Conservation (phyloP, 164 flowering plant species). For the Magnolia officinalis region DNA sequence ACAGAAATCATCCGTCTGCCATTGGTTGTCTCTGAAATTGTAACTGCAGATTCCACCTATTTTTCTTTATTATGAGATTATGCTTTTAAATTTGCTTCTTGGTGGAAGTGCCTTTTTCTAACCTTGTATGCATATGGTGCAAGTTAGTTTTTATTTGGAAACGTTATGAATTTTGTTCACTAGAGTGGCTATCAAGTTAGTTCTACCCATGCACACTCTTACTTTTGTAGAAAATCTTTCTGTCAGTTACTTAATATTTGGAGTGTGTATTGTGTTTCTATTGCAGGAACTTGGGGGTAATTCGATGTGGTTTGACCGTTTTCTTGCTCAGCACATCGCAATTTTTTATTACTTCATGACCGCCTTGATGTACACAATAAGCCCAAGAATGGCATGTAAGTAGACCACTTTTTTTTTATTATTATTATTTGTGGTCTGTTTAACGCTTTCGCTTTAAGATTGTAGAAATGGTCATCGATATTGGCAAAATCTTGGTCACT, state of each 20-base stretch:
- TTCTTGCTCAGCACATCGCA: constrained; percentile 93
- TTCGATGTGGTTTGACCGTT: constrained; percentile 91
- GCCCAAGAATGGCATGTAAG: constrained; percentile 99
- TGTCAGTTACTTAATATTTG: constrained; percentile 3
- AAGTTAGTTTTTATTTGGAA: neutral
- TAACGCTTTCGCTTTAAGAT: neutral
- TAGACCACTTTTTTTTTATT: constrained; percentile 4
- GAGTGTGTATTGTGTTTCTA: neutral
- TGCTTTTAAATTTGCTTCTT: neutral
- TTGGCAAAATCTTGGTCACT: no score
- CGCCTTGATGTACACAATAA: constrained; percentile 76
- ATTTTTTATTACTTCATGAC: constrained; percentile 82
- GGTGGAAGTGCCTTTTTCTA: neutral
- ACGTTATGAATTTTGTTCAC: neutral
- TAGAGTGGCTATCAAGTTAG: neutral
- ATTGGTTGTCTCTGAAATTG: neutral
- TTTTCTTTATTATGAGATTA: neutral
- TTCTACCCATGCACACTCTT: neutral
- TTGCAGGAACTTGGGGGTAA: constrained; percentile 95
- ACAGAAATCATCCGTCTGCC: neutral
- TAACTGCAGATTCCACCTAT: neutral
- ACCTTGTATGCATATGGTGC: neutral
- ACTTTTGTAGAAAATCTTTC: neutral
- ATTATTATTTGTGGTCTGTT: neutral
- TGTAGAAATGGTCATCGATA: neutral